Conservation (phyloP, 441 rosid species). For the Gossypium schwendimanii region DNA sequence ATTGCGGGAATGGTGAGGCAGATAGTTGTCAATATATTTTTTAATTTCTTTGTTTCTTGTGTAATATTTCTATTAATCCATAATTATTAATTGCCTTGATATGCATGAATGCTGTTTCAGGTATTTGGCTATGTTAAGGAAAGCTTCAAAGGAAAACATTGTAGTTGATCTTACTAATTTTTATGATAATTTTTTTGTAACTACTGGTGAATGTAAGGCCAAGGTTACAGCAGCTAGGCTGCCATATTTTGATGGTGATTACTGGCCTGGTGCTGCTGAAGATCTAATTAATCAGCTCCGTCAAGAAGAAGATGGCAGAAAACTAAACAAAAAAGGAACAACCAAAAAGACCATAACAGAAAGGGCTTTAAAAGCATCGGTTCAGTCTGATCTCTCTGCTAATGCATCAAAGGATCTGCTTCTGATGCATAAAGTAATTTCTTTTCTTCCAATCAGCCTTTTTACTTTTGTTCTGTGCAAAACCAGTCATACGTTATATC, state of each 20-base stretch:
- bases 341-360: conserved; percentile 81
- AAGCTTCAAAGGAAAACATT: conserved; percentile 77
- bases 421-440: conserved; percentile 83
- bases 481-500: too few species aligned
- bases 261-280: conserved; percentile 99
- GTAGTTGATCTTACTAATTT: conserved; percentile 85
- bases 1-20: conserved; percentile 84
- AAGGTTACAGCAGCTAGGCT: conserved; percentile 97
- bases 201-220: conserved; percentile 80
- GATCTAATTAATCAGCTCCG: conserved; percentile 85
- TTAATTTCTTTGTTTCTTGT: not conserved
- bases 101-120: conserved; percentile 33
- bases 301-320: conserved; percentile 94
- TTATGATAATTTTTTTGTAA: conserved; percentile 82
- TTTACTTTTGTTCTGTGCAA: not conserved
- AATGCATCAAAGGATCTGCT: conserved; percentile 92
- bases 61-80: not conserved
- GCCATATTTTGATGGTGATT: conserved; percentile 98
- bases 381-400: conserved; percentile 90
- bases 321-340: conserved; percentile 81
- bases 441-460: conserved; percentile 7
- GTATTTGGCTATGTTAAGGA: conserved; percentile 84
- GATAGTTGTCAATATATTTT: not conserved
- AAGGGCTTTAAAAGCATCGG: conserved; percentile 94
- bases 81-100: conserved; percentile 3